Conservation (phyloP, 2,329 filamentous ascomycete genomes). For the Phoma sp. region DNA sequence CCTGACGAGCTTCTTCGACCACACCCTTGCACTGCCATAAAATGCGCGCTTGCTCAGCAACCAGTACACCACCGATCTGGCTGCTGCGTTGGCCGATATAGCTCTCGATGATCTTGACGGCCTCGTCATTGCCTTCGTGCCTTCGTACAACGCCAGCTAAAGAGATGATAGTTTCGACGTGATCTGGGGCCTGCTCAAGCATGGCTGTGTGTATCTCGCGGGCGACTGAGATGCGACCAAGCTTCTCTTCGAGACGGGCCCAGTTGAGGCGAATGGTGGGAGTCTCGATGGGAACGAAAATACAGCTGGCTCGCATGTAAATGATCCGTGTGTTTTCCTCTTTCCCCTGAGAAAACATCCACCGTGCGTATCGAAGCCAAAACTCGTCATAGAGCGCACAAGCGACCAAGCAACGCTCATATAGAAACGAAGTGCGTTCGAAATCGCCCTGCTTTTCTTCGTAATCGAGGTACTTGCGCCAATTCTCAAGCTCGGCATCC, state of each 20-base stretch:
- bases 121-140: constrained; percentile 81
- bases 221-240: constrained; percentile 77
- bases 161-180: constrained; percentile 86
- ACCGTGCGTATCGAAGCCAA: constrained; percentile 95
- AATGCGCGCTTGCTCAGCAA: constrained; percentile 86
- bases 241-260: constrained; percentile 92
- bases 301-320: constrained; percentile 82
- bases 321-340: constrained; percentile 91
- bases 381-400: constrained; percentile 97
- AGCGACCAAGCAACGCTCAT: constrained; percentile 91
- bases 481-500: constrained; percentile 82
- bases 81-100: constrained; percentile 78
- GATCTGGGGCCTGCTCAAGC: constrained; percentile 76
- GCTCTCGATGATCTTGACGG: constrained; percentile 80
- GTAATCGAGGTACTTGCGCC: constrained; percentile 96
- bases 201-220: constrained; percentile 86
- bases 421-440: constrained; percentile 78
- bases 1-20: constrained; percentile 78
- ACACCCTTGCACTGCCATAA: constrained; percentile 88
- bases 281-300: constrained; percentile 86
- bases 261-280: constrained; percentile 88
- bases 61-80: constrained; percentile 83
- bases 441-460: constrained; percentile 87
- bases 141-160: constrained; percentile 87
- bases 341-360: constrained; percentile 81